Evolutionary conservation across 163 green algal species (phyloP), one percentile per base, ranked within the genome.

Genomic region (Trebouxiophyceae sp.): DNA sequence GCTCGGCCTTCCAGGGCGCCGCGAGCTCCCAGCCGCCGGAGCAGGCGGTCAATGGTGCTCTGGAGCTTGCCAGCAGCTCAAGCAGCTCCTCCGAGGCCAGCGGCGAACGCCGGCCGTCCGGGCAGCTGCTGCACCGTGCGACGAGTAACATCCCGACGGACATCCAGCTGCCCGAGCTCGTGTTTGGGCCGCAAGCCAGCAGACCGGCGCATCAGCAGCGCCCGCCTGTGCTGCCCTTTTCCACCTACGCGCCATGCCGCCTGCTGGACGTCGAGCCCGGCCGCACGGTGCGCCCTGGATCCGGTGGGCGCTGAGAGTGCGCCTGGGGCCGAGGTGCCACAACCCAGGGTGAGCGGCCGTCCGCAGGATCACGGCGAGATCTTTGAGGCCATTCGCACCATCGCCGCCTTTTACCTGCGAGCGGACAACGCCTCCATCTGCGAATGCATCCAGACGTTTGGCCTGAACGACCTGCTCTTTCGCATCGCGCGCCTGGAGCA

Each of bases 371-470:
- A 69, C 50, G 59, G 69, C 2, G 57, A 67, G 19, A 75, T 71
- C 22, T 76, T 66, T 61, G 63, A 71, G 29, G 63, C 59, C 3
- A 44, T 76, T 16, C 19, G 39, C 3, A 67, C 63, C 6, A 68
- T 76, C 33, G 65, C 69, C 5, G 69, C 69, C 23, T 76, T 33
- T 50, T 76, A 71, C 44, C 54, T 76, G 34, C 24, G 69, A 24
- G 69, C 63, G 22, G 68, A 74, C 45, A 64, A 45, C 26, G 23
- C 44, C 7, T 19, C 61, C 0, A 74, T 74, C 44, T 69, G 61
- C 45, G 60, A 74, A 3, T 74, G 68, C 68, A 65, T 74, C 57
- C 54, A 60, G 32, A 56, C 44, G 6, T 67, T 63, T 44, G 50
- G 29, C 20, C 68, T 70, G 19, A 75, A 60, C n/a, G 68, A 70